These are phyloP conservation scores for Ceratocystis cacaofunesta DNA, from an alignment of 2,329 filamentous ascomycete species.

Conservation along the genomic window DNA sequence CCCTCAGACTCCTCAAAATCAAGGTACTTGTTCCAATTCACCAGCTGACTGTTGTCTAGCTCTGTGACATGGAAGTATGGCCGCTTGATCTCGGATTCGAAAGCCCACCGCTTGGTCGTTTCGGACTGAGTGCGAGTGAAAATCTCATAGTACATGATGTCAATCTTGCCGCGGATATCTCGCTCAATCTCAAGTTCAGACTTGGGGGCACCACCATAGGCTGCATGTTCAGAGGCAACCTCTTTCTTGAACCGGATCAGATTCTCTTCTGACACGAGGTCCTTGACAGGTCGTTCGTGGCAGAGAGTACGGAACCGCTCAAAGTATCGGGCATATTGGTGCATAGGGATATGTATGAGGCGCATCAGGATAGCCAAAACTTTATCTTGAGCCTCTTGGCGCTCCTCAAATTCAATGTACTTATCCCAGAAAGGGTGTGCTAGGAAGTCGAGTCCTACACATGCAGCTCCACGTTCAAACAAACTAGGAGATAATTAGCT, in stretches of 20 bases:
- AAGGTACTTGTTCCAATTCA: constrained; percentile 90
- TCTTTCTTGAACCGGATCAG: constrained; percentile 57
- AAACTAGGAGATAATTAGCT: constrained; percentile 42
- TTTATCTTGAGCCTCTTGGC: constrained; percentile 66
- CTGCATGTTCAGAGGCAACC: constrained; percentile 48
- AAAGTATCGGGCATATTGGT: constrained; percentile 90
- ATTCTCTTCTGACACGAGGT: constrained; percentile 55
- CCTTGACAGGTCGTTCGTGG: constrained; percentile 53
- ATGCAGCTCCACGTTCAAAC: constrained; percentile 75
- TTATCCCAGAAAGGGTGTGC: constrained; percentile 98
- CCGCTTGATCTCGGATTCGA: constrained; percentile 85
- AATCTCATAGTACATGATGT: constrained; percentile 63
- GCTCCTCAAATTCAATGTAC: constrained; percentile 93
- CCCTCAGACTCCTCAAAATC: constrained; percentile 88
- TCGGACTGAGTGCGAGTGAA: constrained; percentile 74
- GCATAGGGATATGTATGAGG: constrained; percentile 80
- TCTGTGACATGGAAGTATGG: constrained; percentile 96
- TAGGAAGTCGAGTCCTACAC: constrained; percentile 82
- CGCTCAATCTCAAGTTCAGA: constrained; percentile 68
- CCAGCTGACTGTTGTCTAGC: constrained; percentile 68
- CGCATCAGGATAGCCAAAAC: constrained; percentile 74
- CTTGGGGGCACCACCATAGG: constrained; percentile 38
- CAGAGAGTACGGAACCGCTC: constrained; percentile 73
- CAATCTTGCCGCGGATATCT: constrained; percentile 65
- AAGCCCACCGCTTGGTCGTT: constrained; percentile 86